These are phyloP conservation scores for Bothriochloa decipiens DNA, from an alignment of 176 grass and related monocot genomes.

Conservation along the genomic window DNA sequence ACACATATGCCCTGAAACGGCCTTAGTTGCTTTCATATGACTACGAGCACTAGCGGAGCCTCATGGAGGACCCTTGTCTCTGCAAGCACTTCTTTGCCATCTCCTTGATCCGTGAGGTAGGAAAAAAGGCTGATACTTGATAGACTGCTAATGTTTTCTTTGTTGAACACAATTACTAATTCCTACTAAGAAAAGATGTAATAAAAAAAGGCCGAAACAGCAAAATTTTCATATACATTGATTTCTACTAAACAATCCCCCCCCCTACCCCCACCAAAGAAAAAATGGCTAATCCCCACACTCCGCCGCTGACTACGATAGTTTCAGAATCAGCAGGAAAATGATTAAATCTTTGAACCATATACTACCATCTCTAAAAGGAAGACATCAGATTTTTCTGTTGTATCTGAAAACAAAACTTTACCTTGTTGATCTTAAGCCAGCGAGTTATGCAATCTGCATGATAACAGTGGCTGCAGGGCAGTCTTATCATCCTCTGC, in stretches of 20 bases:
- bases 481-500: slow-evolving; percentile 67
- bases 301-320: neutral
- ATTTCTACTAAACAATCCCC: neutral
- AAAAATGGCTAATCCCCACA: neutral
- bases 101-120: too few relatives aligned
- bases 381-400: neutral
- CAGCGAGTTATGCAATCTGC: slow-evolving; percentile 71
- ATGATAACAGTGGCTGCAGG: slow-evolving; percentile 76
- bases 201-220: neutral
- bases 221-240: neutral
- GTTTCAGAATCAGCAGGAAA: neutral
- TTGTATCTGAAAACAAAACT: neutral
- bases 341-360: neutral
- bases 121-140: too few relatives aligned
- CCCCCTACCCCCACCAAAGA: too few relatives aligned
- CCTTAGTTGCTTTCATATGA: neutral
- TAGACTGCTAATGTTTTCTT: neutral
- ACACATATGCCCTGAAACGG: slow-evolving; percentile 13
- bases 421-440: slow-evolving; percentile 86
- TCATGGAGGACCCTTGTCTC: neutral
- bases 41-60: neutral
- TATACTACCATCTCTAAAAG: slow-evolving; percentile 21
- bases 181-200: neutral
- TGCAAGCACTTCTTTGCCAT: neutral
- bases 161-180: neutral